These are phyloP conservation scores for Neurospora tetrasperma DNA, from an alignment of 495 filamentous ascomycete species.

Conservation along the genomic window DNA sequence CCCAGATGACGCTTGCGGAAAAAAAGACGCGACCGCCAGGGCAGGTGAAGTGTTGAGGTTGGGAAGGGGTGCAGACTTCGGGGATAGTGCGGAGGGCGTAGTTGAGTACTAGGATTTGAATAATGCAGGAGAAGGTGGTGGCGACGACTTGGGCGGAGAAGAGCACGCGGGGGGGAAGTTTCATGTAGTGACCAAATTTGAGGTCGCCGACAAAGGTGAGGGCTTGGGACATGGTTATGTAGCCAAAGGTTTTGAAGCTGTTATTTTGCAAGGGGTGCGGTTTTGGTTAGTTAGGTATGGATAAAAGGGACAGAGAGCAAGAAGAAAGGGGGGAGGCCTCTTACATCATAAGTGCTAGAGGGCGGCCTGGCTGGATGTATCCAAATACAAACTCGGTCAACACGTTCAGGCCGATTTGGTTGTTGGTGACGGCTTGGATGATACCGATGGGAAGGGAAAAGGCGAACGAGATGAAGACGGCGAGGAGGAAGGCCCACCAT, in stretches of 20 bases:
- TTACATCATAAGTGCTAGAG: constrained; percentile 56
- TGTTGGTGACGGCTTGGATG: constrained; percentile 57
- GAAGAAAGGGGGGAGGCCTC: not conserved
- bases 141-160: constrained; percentile 60
- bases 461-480: constrained; percentile 45
- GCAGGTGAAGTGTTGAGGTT: constrained; percentile 56
- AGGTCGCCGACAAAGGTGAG: constrained; percentile 45
- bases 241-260: constrained; percentile 65
- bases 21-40: constrained; percentile 60
- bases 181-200: constrained; percentile 61
- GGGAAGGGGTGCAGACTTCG: constrained; percentile 48
- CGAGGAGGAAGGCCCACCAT: constrained; percentile 59
- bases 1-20: constrained; percentile 60
- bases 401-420: constrained; percentile 57
- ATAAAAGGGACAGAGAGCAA: not conserved
- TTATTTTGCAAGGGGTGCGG: too few species aligned
- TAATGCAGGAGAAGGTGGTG: constrained; percentile 54
- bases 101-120: constrained; percentile 55
- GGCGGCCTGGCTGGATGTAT: constrained; percentile 56
- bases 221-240: constrained; percentile 54
- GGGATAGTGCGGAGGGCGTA: constrained; percentile 53
- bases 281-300: not conserved
- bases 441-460: constrained; percentile 48
- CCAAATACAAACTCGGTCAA: constrained; percentile 64
- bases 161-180: constrained; percentile 55